phyloP scores from a whole-genome alignment of 148 eudicot species.

The Tetragonia tetragonoides region DNA sequence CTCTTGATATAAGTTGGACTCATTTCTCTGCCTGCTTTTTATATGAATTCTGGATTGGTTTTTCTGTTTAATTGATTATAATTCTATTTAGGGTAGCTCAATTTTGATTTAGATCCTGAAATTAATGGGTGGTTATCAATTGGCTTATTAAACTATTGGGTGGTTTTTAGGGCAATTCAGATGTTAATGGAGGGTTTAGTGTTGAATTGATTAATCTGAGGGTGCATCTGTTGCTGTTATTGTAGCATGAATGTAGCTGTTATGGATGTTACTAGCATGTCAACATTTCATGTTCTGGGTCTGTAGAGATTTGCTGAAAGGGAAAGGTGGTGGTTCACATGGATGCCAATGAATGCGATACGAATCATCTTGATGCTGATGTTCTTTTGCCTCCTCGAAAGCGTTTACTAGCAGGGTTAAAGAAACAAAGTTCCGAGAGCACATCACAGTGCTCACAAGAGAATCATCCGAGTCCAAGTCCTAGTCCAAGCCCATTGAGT shows the following conservation, averaged over 20 bases:
- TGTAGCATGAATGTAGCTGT: constrained; percentile 26
- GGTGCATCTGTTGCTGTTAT: constrained; percentile 24
- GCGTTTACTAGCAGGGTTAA: constrained; percentile 73
- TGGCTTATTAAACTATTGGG: constrained; percentile 3
- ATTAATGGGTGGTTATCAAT: constrained; percentile 3
- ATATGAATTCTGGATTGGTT: background rate
- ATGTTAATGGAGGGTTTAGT: constrained; percentile 27
- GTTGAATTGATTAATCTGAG: constrained; percentile 20
- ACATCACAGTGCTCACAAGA: constrained; percentile 36
- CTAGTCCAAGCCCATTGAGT: constrained; percentile 24
- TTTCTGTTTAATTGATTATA: background rate
- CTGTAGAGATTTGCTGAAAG: constrained; percentile 22
- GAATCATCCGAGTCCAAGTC: constrained; percentile 25
- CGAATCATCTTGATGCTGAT: constrained; percentile 62
- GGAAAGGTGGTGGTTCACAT: constrained; percentile 30
- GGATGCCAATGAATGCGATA: constrained; percentile 59
- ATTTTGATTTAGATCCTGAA: constrained; percentile 26
- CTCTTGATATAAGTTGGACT: constrained; percentile 16
- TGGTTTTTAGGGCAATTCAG: constrained; percentile 5
- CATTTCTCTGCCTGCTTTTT: constrained; percentile 4
- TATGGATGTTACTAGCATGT: constrained; percentile 17
- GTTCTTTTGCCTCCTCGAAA: constrained; percentile 93
- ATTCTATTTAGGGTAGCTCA: background rate
- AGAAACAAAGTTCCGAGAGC: constrained; percentile 63
- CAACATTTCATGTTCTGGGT: constrained; percentile 9